Evolutionary conservation across 805 yeast species (phyloP).

Genomic region (Kuraishia cidri): DNA sequence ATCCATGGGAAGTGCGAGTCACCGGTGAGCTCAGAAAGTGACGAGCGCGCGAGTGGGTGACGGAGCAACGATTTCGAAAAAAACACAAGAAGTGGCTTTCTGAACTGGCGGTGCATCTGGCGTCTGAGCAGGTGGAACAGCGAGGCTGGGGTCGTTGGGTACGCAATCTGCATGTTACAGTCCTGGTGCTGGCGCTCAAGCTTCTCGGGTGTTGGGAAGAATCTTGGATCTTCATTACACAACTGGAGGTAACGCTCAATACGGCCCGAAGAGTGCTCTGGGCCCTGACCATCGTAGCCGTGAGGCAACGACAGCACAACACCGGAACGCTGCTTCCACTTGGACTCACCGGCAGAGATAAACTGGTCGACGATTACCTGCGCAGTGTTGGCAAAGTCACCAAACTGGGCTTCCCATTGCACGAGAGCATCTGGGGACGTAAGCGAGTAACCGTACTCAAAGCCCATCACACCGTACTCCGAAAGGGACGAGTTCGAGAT

Average conservation of each 20-base stretch:
- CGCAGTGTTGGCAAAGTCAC: constrained; percentile 99
- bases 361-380: constrained; percentile 97
- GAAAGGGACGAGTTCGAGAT: constrained; percentile 93
- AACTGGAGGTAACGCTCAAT: constrained; percentile 93
- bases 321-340: constrained; percentile 99
- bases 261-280: constrained; percentile 98
- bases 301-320: constrained; percentile 92
- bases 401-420: constrained; percentile 99
- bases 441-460: constrained; percentile 97
- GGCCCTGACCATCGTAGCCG: constrained; percentile 99
- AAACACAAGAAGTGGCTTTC: constrained; percentile 80
- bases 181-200: constrained; percentile 98
- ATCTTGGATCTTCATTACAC: constrained; percentile 92
- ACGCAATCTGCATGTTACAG: constrained; percentile 94
- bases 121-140: constrained; percentile 95
- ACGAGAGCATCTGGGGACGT: constrained; percentile 96
- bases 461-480: constrained; percentile 99
- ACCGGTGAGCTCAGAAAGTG: constrained; percentile 75
- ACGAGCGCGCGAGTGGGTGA: constrained; percentile 95
- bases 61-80: constrained; percentile 93
- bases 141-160: constrained; percentile 97
- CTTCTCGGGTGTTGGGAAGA: constrained; percentile 84
- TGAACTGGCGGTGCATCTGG: constrained; percentile 98
- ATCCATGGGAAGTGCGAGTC: constrained; percentile 94
- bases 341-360: constrained; percentile 92